Conservation (phyloP, 2,329 filamentous ascomycete species). For the Alternaria rosae region DNA sequence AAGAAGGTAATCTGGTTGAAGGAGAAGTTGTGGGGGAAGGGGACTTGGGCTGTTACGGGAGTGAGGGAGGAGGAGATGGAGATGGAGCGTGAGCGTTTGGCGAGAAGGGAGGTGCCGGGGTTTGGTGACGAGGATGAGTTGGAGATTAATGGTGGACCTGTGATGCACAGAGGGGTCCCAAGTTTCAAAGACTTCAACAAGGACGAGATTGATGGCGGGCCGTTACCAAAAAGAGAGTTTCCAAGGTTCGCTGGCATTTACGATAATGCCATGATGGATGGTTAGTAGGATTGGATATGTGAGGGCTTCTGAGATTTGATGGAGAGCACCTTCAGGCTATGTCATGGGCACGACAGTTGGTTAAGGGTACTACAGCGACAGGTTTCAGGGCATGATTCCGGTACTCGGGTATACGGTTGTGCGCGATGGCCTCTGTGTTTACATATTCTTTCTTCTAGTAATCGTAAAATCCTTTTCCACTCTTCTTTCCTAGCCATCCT, state of each 20-base stretch:
- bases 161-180: not conserved
- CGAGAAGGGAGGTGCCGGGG: not conserved
- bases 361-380: not conserved
- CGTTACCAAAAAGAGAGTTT: too few species aligned
- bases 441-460: constrained; percentile 56
- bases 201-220: too few species aligned
- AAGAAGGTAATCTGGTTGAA: not conserved
- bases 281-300: not conserved
- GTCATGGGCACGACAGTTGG: not conserved
- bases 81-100: not conserved
- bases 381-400: not conserved
- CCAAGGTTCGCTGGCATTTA: too few species aligned
- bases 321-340: not conserved
- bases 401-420: too few species aligned
- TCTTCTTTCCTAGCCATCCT: constrained; percentile 97
- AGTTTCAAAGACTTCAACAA: too few species aligned
- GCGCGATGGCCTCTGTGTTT: not conserved
- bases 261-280: too few species aligned
- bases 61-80: not conserved
- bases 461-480: constrained; percentile 93
- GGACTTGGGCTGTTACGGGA: not conserved
- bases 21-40: not conserved
- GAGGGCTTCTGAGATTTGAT: not conserved
- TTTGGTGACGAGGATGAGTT: not conserved
- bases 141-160: not conserved